Conservation (phyloP, 2,329 filamentous ascomycete species). For the Penicillium olsonii region DNA sequence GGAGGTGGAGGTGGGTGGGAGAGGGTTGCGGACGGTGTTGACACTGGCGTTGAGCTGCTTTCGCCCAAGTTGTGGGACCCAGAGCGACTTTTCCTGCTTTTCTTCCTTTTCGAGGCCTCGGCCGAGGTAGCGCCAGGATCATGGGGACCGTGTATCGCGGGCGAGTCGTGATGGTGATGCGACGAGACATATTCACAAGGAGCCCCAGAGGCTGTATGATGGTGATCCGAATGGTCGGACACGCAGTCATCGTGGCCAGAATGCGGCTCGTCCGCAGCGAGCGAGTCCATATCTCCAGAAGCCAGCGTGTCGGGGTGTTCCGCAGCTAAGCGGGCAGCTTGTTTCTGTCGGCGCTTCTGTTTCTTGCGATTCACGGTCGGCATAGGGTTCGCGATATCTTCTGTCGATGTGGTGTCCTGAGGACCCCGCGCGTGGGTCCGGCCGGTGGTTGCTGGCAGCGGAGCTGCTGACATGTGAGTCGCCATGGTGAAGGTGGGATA, state of each 20-base stretch:
- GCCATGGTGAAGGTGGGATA: slow-evolving; percentile 30
- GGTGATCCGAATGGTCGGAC: slow-evolving; percentile 37
- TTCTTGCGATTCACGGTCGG: slow-evolving; percentile 80
- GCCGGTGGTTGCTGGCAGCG: slow-evolving; percentile 33
- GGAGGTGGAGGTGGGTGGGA: slow-evolving; percentile 45
- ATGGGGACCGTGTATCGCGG: slow-evolving; percentile 22
- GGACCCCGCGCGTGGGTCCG: slow-evolving; percentile 27
- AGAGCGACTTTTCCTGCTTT: slow-evolving; percentile 39
- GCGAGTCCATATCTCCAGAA: slow-evolving; percentile 28
- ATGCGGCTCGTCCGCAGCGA: slow-evolving; percentile 28
- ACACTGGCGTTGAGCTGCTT: slow-evolving; percentile 42
- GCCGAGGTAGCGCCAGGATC: slow-evolving; percentile 23
- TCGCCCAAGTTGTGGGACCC: slow-evolving; percentile 39
- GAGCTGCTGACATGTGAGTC: slow-evolving; percentile 26
- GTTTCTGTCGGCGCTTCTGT: slow-evolving; percentile 86
- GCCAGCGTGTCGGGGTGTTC: slow-evolving; percentile 44
- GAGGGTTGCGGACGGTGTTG: slow-evolving; percentile 47
- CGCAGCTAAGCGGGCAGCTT: slow-evolving; percentile 69
- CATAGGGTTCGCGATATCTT: slow-evolving; percentile 12
- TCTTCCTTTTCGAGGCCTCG: slow-evolving; percentile 46
- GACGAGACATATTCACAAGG: slow-evolving; percentile 54
- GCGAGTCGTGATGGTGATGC: slow-evolving; percentile 10
- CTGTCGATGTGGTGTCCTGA: slow-evolving; percentile 16
- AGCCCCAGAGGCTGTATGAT: slow-evolving; percentile 53
- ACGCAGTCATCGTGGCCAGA: slow-evolving; percentile 36